phyloP scores from a whole-genome alignment of 2,329 filamentous ascomycete genomes.

The Paecilomyces sp. region DNA sequence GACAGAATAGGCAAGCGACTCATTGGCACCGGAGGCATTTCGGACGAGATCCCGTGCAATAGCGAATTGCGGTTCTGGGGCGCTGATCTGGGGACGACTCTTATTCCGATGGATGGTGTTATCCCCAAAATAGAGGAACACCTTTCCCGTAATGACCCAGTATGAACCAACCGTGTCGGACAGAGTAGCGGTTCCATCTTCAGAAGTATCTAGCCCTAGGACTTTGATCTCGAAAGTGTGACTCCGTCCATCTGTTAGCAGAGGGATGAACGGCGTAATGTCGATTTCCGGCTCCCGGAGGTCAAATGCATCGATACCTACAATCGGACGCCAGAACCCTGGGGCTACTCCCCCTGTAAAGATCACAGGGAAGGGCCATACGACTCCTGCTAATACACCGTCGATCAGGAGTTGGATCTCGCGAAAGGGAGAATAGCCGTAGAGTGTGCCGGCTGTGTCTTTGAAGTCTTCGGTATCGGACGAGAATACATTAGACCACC shows the following conservation, averaged over 20 bases:
- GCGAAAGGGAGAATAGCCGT: conserved; percentile 66
- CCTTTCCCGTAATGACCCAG: conserved; percentile 72
- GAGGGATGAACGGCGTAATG: conserved; percentile 66
- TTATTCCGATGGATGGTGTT: conserved; percentile 10
- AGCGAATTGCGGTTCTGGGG: conserved; percentile 40
- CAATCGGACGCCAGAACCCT: conserved; percentile 69
- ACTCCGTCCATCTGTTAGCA: conserved; percentile 56
- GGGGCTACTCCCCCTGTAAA: conserved; percentile 77
- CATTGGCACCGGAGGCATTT: conserved; percentile 47
- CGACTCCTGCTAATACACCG: conserved; percentile 62
- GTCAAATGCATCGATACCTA: conserved; percentile 72
- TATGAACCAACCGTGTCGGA: conserved; percentile 54
- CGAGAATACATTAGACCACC: conserved; percentile 71
- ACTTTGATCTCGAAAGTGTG: conserved; percentile 65
- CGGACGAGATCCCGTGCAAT: conserved; percentile 31
- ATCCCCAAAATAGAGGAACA: conserved; percentile 67
- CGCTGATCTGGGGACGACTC: conserved; percentile 18
- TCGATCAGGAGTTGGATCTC: conserved; percentile 74
- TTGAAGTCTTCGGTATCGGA: conserved; percentile 55
- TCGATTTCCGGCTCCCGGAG: conserved; percentile 75
- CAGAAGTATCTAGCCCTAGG: conserved; percentile 55
- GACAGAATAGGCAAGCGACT: conserved; percentile 54
- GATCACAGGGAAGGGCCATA: conserved; percentile 76
- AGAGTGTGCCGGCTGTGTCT: conserved; percentile 48
- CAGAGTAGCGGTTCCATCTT: conserved; percentile 40